These are phyloP conservation scores for Plasmopara muralis DNA, from an alignment of 352 stramenopile genomes.

Conservation along the genomic window DNA sequence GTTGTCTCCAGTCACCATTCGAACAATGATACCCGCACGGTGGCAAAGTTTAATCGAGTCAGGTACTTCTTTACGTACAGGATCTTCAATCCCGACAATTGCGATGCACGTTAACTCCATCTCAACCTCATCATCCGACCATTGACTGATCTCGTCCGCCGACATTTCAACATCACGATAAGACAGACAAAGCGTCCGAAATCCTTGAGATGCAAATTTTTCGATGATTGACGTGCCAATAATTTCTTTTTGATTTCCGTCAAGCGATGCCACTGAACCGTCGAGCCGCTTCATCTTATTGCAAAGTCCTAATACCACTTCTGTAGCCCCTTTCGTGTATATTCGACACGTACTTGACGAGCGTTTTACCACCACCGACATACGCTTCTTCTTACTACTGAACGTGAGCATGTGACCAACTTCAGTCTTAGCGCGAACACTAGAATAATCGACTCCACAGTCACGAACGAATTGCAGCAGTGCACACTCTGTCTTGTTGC, in stretches of 20 bases:
- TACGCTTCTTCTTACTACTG: slow-evolving; percentile 77
- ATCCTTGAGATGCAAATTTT: slow-evolving; percentile 76
- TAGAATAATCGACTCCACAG: slow-evolving; percentile 57
- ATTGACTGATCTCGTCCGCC: slow-evolving; percentile 57
- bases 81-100: slow-evolving; percentile 92
- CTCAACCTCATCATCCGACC: slow-evolving; percentile 74
- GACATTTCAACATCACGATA: slow-evolving; percentile 74
- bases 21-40: slow-evolving; percentile 93
- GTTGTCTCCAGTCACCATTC: slow-evolving; percentile 99
- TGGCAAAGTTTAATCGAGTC: slow-evolving; percentile 90
- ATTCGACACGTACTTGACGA: slow-evolving; percentile 45
- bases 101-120: slow-evolving; percentile 82
- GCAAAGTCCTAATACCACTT: slow-evolving; percentile 69
- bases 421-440: slow-evolving; percentile 41
- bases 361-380: slow-evolving; percentile 64
- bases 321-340: slow-evolving; percentile 71
- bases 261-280: slow-evolving; percentile 44
- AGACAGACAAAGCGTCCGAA: slow-evolving; percentile 78
- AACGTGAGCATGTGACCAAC: slow-evolving; percentile 78
- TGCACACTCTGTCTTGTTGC: slow-evolving; percentile 79
- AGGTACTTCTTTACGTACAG: slow-evolving; percentile 90
- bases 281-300: slow-evolving; percentile 61
- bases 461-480: slow-evolving; percentile 67
- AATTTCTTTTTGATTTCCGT: slow-evolving; percentile 49
- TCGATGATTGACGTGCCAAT: slow-evolving; percentile 63